phyloP scores from a whole-genome alignment of 768 basidiomycete species.

The Lentinula boryana region DNA sequence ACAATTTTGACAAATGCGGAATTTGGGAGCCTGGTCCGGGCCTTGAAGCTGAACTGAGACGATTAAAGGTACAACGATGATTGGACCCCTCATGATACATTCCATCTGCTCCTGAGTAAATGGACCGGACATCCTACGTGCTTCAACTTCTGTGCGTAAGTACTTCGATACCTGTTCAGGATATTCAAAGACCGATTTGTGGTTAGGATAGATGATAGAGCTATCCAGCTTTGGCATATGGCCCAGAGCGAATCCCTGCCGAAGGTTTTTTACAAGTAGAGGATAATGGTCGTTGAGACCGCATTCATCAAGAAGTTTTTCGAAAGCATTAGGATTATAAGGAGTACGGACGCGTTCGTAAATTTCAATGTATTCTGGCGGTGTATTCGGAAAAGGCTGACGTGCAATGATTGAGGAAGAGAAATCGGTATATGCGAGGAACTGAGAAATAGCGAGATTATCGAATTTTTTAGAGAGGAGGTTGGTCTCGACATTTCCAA shows the following conservation, averaged over 20 bases:
- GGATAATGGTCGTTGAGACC: neutral
- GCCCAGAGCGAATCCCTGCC: neutral
- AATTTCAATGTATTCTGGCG: neutral
- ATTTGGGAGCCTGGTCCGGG: conserved; percentile 2
- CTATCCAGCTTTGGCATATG: neutral
- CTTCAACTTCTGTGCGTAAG: conserved; percentile 10
- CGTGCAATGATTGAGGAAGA: neutral
- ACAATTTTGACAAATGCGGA: conserved; percentile 7
- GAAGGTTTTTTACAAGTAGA: neutral
- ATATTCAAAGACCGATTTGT: neutral
- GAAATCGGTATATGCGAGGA: neutral
- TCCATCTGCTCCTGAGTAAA: conserved; percentile 15
- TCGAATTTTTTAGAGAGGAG: neutral
- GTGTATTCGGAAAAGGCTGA: neutral
- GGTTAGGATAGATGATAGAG: too few relatives aligned
- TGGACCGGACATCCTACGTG: conserved; percentile 14
- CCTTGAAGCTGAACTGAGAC: conserved; percentile 3
- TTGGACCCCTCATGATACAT: conserved; percentile 10
- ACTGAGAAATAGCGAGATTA: neutral
- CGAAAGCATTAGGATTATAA: neutral
- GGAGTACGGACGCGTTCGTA: neutral
- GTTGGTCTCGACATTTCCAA: neutral
- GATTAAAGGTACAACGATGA: conserved; percentile 6
- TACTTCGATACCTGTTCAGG: conserved; percentile 10
- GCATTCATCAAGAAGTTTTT: neutral